Percentiles rank a stretch among this genome's conserved stretches.
Evolutionary conservation across 495 filamentous ascomycete genomes (phyloP).

Genomic region (Penicillium crystallinum): DNA sequence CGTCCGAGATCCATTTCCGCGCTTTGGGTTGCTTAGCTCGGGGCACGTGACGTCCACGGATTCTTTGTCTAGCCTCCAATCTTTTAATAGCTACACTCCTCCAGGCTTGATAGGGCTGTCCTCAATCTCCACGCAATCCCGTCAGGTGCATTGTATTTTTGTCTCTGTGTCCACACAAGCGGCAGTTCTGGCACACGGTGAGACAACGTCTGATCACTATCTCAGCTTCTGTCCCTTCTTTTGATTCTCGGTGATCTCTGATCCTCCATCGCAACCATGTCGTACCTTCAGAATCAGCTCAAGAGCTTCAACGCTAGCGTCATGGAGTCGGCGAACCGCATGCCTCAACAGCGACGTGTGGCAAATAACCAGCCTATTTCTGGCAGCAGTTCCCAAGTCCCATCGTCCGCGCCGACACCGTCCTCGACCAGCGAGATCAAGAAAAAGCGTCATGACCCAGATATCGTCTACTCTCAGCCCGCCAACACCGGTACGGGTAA

Average conservation of each 20-base stretch:
- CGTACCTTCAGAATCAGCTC: constrained; percentile 43
- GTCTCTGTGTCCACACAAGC: background rate
- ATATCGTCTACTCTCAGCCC: constrained; percentile 72
- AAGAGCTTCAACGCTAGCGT: constrained; percentile 47
- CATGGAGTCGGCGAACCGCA: constrained; percentile 37
- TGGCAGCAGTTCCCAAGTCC: constrained; percentile 35
- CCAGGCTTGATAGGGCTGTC: background rate
- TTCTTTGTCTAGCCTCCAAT: constrained; percentile 1
- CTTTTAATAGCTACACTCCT: constrained; percentile 1
- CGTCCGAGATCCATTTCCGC: constrained; percentile 14
- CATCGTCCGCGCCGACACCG: constrained; percentile 38
- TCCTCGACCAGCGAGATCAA: constrained; percentile 43
- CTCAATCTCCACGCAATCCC: background rate
- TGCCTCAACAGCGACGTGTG: constrained; percentile 42
- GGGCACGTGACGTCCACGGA: constrained; percentile 11
- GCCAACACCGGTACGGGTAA: constrained; percentile 69
- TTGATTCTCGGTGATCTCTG: background rate
- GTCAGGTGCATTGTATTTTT: background rate
- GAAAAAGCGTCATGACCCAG: constrained; percentile 54
- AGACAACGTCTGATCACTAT: background rate
- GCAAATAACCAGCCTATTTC: constrained; percentile 28
- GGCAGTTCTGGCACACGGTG: background rate
- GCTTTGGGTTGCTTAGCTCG: constrained; percentile 6
- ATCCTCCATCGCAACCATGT: constrained; percentile 29
- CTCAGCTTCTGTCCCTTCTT: background rate